A percentile compares a stretch with the other conserved stretches of the same genome.
Conservation (phyloP, 2,329 filamentous ascomycete genomes). For the Fusarium sp. region DNA sequence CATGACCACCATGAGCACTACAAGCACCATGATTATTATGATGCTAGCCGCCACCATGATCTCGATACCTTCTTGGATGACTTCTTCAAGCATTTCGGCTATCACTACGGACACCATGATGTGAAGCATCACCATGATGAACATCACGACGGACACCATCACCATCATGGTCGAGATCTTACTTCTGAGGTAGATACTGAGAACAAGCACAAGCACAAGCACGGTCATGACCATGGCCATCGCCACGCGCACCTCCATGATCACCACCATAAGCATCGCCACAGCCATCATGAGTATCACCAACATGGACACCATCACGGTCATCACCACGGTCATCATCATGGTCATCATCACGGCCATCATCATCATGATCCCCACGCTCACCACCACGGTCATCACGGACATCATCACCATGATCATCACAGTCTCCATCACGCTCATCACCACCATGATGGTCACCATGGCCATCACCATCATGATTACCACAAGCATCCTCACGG, state of each 20-base stretch:
- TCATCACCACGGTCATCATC: constrained; percentile 15
- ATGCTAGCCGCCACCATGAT: too few species aligned
- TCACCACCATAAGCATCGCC: constrained; percentile 18
- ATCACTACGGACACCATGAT: constrained; percentile 9
- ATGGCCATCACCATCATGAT: too few species aligned
- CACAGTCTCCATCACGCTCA: too few species aligned
- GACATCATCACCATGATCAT: neutral
- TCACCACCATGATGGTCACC: too few species aligned
- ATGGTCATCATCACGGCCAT: constrained; percentile 9
- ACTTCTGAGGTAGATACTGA: neutral
- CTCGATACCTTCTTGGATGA: neutral
- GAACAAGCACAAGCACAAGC: constrained; percentile 5
- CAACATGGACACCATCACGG: neutral
- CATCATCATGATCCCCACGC: constrained; percentile 3
- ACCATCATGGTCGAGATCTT: constrained; percentile 7
- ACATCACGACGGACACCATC: constrained; percentile 12
- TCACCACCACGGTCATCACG: constrained; percentile 19
- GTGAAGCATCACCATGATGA: constrained; percentile 15
- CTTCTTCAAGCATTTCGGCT: constrained; percentile 4
- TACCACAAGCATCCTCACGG: too few species aligned
- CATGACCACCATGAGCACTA: neutral
- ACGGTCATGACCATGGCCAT: neutral
- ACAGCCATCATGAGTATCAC: constrained; percentile 19
- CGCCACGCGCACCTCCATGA: constrained; percentile 8
- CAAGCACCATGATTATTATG: constrained; percentile 2